Conservation (phyloP, 2,329 filamentous ascomycete species). For the Pyricularia pennisetigena region DNA sequence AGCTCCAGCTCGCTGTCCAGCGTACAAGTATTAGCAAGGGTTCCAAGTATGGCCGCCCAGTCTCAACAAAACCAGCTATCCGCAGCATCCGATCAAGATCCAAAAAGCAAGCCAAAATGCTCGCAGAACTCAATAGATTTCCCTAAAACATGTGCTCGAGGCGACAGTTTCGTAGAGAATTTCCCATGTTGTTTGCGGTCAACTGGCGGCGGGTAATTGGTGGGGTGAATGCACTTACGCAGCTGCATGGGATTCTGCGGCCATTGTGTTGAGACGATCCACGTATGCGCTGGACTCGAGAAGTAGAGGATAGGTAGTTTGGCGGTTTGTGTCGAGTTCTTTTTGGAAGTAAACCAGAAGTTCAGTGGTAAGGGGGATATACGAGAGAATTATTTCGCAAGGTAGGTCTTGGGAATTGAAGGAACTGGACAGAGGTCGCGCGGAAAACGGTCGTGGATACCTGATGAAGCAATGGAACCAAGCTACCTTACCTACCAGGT, state of each 20-base stretch:
- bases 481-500: not conserved
- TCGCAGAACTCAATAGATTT: too few relatives aligned
- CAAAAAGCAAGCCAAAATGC: not conserved
- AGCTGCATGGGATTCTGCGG: constrained; percentile 4
- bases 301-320: not conserved
- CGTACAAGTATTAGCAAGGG: not conserved
- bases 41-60: not conserved
- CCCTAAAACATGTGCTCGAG: not conserved
- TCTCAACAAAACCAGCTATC: not conserved
- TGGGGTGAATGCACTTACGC: constrained; percentile 5
- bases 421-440: not conserved
- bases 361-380: not conserved
- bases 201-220: not conserved
- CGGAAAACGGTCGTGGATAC: not conserved
- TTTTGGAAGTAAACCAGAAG: not conserved
- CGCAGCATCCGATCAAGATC: not conserved
- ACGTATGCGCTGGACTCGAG: not conserved
- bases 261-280: constrained; percentile 1
- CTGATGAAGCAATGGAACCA: constrained; percentile 1
- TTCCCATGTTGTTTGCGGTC: not conserved
- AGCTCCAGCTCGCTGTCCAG: constrained; percentile 73
- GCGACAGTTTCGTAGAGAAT: not conserved
- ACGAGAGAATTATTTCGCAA: not conserved
- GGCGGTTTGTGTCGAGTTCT: not conserved
- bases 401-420: not conserved